Percentiles rank a stretch among this genome's conserved stretches.
Evolutionary conservation across 2,329 filamentous ascomycete genomes (phyloP).

Genomic region (Botrytis fabae): DNA sequence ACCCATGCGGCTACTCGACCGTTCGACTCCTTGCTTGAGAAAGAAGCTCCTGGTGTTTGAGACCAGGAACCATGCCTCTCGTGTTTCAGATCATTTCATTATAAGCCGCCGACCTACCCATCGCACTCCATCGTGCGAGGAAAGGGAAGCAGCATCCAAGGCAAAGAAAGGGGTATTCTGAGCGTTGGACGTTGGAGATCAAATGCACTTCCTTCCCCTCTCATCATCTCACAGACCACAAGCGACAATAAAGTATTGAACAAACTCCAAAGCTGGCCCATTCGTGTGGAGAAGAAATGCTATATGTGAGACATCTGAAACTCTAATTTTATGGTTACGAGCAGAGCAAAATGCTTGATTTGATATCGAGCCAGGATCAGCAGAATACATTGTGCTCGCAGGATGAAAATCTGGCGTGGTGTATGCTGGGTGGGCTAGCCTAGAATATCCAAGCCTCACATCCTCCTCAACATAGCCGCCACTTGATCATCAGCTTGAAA

Average conservation of each 20-base stretch:
- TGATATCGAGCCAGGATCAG: background rate
- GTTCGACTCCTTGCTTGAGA: background rate
- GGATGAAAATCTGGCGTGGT: background rate
- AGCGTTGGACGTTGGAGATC: background rate
- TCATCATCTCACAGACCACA: background rate
- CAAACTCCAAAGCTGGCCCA: background rate
- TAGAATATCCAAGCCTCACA: background rate
- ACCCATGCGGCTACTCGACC: background rate
- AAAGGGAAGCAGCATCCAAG: background rate
- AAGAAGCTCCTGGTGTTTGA: background rate
- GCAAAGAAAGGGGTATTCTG: slow-evolving; percentile 2
- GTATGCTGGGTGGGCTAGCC: background rate
- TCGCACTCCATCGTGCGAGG: background rate
- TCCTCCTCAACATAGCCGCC: slow-evolving; percentile 11
- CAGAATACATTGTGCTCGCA: background rate
- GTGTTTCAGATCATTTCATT: slow-evolving; percentile 7
- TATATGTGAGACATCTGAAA: slow-evolving; percentile 1
- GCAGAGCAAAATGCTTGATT: background rate
- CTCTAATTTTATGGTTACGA: slow-evolving; percentile 7
- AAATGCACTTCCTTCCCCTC: background rate
- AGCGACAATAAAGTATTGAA: background rate
- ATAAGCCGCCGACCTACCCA: background rate
- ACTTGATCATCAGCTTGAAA: slow-evolving; percentile 4
- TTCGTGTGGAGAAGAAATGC: background rate
- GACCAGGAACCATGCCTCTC: background rate